Evolutionary conservation across 768 basidiomycete species (phyloP), one percentile per base, ranked within the genome.

Genomic region (Multifurca ochricompacta): DNA sequence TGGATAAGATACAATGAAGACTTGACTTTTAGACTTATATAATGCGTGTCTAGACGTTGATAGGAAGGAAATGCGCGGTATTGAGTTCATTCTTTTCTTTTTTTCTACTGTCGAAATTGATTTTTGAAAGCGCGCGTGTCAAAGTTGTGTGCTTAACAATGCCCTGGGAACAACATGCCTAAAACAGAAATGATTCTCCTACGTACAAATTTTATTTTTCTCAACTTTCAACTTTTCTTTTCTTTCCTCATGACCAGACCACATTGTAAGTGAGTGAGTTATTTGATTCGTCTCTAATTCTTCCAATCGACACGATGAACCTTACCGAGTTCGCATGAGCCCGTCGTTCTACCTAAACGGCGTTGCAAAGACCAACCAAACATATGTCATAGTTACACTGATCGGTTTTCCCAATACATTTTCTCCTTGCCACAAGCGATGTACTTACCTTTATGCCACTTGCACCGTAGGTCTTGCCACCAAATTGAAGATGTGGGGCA

Each of bases 361-460:
- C 68, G 74, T 68, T 65, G 69, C 79, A 59, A 75, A 81, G 85
- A 71, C 74, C 6, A 30, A 37, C 10, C 8, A n/a, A 53, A 43
- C 42, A 77, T 74, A 78, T 85, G 87, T 89, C 87, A 89, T 89
- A 87, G 87, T 88, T 88, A 89, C 87, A 83, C 87, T 88, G 87
- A 89, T 79, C 75, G 73, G 78, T 77, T 70, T 46, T 60, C 34
- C 4, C 18, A n/a, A 59, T 54, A 34, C 53, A 59, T 37, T 32
- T 27, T 44, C 45, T 64, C 59, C 57, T 31, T 36, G 41, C 19
- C 50, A 37, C 42, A 34, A 39, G 40, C 58, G 4, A n/a, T 41
- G n/a, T 28, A 10, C 51, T 39, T 16, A 36, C 59, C 51, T 34
- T 14, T 6, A 6, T 34, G 14, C 36, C 8, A 19, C 48, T 36